These are phyloP conservation scores for Cavenderia fasciculata DNA, from an alignment of 78 protist genomes.

Conservation along the genomic window DNA sequence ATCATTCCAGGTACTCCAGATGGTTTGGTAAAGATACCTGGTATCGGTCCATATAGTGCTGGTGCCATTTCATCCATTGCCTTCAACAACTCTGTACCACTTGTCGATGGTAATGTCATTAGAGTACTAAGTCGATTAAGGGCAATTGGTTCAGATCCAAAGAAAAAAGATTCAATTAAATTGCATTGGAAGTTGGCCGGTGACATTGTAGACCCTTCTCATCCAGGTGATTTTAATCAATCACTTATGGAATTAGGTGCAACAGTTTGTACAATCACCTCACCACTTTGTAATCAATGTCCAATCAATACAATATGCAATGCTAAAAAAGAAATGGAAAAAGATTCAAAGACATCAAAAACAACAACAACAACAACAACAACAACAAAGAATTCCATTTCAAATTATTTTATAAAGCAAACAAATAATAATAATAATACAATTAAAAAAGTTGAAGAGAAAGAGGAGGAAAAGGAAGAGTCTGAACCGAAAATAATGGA, in stretches of 20 bases:
- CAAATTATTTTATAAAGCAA: not conserved
- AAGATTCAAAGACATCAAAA: not conserved
- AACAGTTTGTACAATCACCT: slow-evolving; percentile 78
- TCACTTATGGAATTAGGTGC: slow-evolving; percentile 95
- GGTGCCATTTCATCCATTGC: slow-evolving; percentile 85
- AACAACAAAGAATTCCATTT: not conserved
- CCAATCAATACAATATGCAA: slow-evolving; percentile 60
- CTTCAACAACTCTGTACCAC: slow-evolving; percentile 13
- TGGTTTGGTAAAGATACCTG: slow-evolving; percentile 27
- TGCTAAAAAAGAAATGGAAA: slow-evolving; percentile 9
- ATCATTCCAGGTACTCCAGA: slow-evolving; percentile 19
- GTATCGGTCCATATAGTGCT: slow-evolving; percentile 91
- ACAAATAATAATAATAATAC: not conserved
- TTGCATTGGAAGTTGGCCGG: slow-evolving; percentile 63
- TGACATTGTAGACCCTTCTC: slow-evolving; percentile 40
- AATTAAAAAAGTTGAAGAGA: not conserved
- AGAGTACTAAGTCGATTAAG: slow-evolving; percentile 88
- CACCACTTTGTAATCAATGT: slow-evolving; percentile 80
- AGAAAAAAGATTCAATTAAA: slow-evolving; percentile 7
- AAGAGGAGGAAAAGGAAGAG: slow-evolving; percentile 1
- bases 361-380: not conserved
- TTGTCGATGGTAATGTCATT: slow-evolving; percentile 93
- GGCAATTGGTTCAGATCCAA: slow-evolving; percentile 65
- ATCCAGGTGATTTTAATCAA: slow-evolving; percentile 86
- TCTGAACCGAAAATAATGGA: not conserved